phyloP scores from a whole-genome alignment of 176 grass and related monocot genomes.

The Avena sativa region DNA sequence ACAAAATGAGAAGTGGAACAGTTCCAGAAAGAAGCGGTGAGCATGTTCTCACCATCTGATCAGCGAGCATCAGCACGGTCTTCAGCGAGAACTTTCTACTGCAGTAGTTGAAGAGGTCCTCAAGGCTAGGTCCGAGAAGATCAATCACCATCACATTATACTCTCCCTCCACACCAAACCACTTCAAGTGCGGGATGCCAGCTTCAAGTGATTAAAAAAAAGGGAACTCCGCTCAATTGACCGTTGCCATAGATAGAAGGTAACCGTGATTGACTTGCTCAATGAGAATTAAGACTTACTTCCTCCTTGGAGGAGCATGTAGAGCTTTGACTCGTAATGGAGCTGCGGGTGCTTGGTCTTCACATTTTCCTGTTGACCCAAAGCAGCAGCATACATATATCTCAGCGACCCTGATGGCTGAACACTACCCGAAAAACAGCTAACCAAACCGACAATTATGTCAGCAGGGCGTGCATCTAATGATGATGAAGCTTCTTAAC shows the following conservation, averaged over 20 bases:
- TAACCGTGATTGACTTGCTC: neutral
- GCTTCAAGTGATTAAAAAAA: constrained; percentile 27
- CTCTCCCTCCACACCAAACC: constrained; percentile 83
- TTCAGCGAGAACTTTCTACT: constrained; percentile 77
- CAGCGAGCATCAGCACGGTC: constrained; percentile 83
- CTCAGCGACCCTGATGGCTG: constrained; percentile 7
- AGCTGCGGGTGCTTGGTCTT: constrained; percentile 88
- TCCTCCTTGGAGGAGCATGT: constrained; percentile 81
- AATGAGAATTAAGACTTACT: constrained; percentile 55
- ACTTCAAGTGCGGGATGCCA: constrained; percentile 78
- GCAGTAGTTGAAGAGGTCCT: constrained; percentile 87
- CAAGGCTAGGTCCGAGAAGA: constrained; percentile 80
- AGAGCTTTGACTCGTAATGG: constrained; percentile 81
- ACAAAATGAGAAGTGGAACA: neutral
- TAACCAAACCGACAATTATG: no score
- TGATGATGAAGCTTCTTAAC: no score
- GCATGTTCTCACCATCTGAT: constrained; percentile 65
- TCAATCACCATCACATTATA: constrained; percentile 91
- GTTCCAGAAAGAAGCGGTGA: neutral
- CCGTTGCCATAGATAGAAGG: no score
- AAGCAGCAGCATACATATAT: constrained; percentile 14
- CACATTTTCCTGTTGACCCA: constrained; percentile 62
- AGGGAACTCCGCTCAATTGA: no score
- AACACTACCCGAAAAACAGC: no score
- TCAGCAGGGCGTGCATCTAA: no score